phyloP scores from a whole-genome alignment of 2,329 filamentous ascomycete species.

The Alternaria incomplexa region DNA sequence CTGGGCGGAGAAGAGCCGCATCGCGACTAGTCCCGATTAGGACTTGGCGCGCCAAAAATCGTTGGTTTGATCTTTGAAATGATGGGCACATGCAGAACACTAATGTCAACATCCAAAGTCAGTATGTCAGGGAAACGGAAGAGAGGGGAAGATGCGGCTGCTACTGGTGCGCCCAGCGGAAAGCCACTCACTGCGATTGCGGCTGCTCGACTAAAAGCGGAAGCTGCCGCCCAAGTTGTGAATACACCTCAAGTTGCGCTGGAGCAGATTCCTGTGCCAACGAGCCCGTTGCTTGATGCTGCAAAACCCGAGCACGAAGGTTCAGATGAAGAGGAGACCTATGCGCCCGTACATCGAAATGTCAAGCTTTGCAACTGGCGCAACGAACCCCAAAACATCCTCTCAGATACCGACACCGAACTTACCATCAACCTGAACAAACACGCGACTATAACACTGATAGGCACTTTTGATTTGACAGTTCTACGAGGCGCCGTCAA shows the following conservation, averaged over 20 bases:
- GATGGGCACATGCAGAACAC: slow-evolving; percentile 1
- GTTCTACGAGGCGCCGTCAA: slow-evolving; percentile 68
- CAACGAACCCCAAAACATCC: slow-evolving; percentile 25
- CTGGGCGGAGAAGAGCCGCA: slow-evolving; percentile 11
- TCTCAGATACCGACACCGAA: slow-evolving; percentile 31
- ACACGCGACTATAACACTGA: slow-evolving; percentile 45
- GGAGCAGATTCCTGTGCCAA: slow-evolving; percentile 19
- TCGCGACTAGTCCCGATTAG: slow-evolving; percentile 2
- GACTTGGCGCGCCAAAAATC: slow-evolving; percentile 9
- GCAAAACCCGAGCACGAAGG: slow-evolving; percentile 25
- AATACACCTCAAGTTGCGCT: slow-evolving; percentile 14
- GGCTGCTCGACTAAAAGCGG: slow-evolving; percentile 38
- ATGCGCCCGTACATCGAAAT: slow-evolving; percentile 20
- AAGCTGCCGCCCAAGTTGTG: slow-evolving; percentile 20
- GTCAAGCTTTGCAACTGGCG: slow-evolving; percentile 43
- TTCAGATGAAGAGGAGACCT: slow-evolving; percentile 24
- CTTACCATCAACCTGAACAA: slow-evolving; percentile 38
- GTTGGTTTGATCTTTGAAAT: slow-evolving; percentile 1
- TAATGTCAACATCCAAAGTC: slow-evolving; percentile 2
- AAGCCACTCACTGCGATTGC: slow-evolving; percentile 44
- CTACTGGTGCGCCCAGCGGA: slow-evolving; percentile 3
- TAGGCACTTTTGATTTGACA: slow-evolving; percentile 72
- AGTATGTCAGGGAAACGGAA: slow-evolving; percentile 43
- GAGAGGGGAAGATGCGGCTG: slow-evolving; percentile 19
- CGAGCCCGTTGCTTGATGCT: slow-evolving; percentile 21